phyloP scores from a whole-genome alignment of 164 flowering plant species.

The Nymphaea colorata region DNA sequence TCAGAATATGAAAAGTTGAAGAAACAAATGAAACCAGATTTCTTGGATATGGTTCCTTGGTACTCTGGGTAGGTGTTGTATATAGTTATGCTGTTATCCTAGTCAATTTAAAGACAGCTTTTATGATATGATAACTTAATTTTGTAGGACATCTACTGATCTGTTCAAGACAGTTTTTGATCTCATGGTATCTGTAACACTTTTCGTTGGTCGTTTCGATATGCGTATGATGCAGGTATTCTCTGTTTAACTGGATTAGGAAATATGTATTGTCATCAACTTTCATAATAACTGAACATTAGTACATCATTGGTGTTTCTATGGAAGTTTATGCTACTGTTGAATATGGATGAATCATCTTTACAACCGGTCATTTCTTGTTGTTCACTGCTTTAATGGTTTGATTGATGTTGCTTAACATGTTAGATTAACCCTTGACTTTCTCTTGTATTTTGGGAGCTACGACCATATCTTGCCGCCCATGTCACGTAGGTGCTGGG shows the following conservation, averaged over 20 bases:
- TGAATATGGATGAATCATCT: too few relatives aligned
- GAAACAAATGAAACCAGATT: slow-evolving; percentile 83
- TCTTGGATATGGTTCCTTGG: slow-evolving; percentile 99
- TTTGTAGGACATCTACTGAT: slow-evolving; percentile 95
- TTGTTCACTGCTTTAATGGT: too few relatives aligned
- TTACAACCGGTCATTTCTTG: too few relatives aligned
- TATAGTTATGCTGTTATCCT: background rate
- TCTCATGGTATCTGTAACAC: slow-evolving; percentile 93
- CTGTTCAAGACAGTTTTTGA: slow-evolving; percentile 96
- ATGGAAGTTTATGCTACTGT: too few relatives aligned
- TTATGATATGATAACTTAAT: slow-evolving; percentile 1
- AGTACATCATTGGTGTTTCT: too few relatives aligned
- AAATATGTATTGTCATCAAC: too few relatives aligned
- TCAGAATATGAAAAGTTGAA: slow-evolving; percentile 64
- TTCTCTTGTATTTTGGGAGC: too few relatives aligned
- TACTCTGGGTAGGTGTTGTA: slow-evolving; percentile 72
- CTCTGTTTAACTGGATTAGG: background rate
- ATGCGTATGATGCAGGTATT: slow-evolving; percentile 99
- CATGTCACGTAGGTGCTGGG: too few relatives aligned
- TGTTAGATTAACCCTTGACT: too few relatives aligned
- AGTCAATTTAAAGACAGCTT: background rate
- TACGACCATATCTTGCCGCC: too few relatives aligned
- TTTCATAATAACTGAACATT: too few relatives aligned
- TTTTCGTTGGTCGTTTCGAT: slow-evolving; percentile 97
- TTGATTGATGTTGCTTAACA: too few relatives aligned